phyloP scores from a whole-genome alignment of 495 filamentous ascomycete genomes.

The Massariosphaeria phaeospora region DNA sequence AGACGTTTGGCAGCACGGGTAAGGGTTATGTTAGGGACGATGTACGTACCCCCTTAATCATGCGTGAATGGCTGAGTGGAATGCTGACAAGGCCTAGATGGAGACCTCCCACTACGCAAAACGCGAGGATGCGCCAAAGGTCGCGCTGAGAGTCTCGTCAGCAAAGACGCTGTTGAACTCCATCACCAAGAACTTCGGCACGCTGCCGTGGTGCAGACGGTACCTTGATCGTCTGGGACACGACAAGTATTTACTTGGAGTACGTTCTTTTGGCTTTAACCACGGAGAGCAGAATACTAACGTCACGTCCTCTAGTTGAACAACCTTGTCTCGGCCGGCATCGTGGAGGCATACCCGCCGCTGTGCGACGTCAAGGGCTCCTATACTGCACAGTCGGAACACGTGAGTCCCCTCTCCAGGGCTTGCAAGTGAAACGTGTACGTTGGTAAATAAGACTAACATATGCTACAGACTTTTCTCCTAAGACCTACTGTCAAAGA shows the following conservation, averaged over 20 bases:
- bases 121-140: slow-evolving; percentile 47
- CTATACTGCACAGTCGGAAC: slow-evolving; percentile 92
- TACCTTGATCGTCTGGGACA: slow-evolving; percentile 61
- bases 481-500: slow-evolving; percentile 5
- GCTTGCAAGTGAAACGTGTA: background rate
- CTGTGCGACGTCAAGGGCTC: slow-evolving; percentile 89
- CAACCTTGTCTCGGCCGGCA: slow-evolving; percentile 74
- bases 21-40: slow-evolving; percentile 46
- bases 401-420: slow-evolving; percentile 57
- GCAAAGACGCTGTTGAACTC: slow-evolving; percentile 56
- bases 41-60: slow-evolving; percentile 33
- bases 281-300: slow-evolving; percentile 17
- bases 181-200: slow-evolving; percentile 61
- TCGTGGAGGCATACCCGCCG: slow-evolving; percentile 87
- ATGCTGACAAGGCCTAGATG: slow-evolving; percentile 41
- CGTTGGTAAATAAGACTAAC: no score
- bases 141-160: slow-evolving; percentile 49
- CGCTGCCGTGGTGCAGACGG: slow-evolving; percentile 57
- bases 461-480: slow-evolving; percentile 2
- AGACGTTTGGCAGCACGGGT: slow-evolving; percentile 61
- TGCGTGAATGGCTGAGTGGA: background rate
- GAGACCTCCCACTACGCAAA: slow-evolving; percentile 54
- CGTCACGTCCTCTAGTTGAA: slow-evolving; percentile 66
- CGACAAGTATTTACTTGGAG: slow-evolving; percentile 56
- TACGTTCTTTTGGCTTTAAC: slow-evolving; percentile 34